phyloP scores from a whole-genome alignment of 495 filamentous ascomycete genomes.

The Neurospora sp. region DNA sequence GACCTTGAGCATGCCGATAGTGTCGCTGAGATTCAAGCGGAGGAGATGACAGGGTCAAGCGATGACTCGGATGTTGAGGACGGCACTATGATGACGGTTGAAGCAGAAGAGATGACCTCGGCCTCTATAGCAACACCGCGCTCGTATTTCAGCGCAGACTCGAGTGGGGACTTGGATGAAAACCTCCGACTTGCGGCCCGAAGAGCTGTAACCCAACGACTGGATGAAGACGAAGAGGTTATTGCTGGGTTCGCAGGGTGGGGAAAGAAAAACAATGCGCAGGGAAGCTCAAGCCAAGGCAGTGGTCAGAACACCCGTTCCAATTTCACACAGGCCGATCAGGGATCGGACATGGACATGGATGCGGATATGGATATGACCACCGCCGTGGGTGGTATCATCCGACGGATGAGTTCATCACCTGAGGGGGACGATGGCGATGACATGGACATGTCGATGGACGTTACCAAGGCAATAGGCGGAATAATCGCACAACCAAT shows the following conservation, averaged over 20 bases:
- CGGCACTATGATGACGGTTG: constrained; percentile 65
- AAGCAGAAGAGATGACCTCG: constrained; percentile 57
- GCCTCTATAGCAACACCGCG: constrained; percentile 49
- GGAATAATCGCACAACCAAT: constrained; percentile 53
- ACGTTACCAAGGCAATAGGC: constrained; percentile 75
- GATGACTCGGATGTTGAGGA: constrained; percentile 55
- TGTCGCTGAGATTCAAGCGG: constrained; percentile 42
- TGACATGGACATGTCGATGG: constrained; percentile 76
- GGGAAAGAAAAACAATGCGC: constrained; percentile 25
- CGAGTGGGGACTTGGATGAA: constrained; percentile 61
- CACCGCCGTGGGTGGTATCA: constrained; percentile 44
- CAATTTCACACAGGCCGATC: constrained; percentile 10
- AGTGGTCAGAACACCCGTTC: constrained; percentile 7
- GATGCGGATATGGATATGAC: constrained; percentile 49
- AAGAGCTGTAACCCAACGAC: constrained; percentile 57
- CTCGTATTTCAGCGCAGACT: constrained; percentile 49
- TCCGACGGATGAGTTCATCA: constrained; percentile 24
- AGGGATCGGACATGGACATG: constrained; percentile 29
- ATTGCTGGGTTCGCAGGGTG: constrained; percentile 51
- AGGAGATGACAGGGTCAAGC: constrained; percentile 41
- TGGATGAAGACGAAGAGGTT: constrained; percentile 72
- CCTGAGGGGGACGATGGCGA: constrained; percentile 36
- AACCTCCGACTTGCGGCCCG: constrained; percentile 65
- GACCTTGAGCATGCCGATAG: constrained; percentile 53
- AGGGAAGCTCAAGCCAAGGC: constrained; percentile 2